Conservation (phyloP, 441 rosid species). For the Erodium texanum region DNA sequence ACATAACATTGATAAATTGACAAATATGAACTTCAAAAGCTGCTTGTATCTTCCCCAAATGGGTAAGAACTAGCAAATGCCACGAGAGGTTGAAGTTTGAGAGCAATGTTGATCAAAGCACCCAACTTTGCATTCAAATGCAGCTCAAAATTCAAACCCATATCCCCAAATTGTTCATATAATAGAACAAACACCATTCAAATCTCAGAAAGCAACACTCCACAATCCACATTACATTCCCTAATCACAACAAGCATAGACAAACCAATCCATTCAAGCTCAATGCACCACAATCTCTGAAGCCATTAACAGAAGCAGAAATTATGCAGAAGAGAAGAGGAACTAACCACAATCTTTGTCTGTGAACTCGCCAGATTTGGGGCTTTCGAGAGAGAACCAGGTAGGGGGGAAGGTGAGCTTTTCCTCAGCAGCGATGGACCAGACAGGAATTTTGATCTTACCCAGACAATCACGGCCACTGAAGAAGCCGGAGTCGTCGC, state of each 20-base stretch:
- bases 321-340: not conserved
- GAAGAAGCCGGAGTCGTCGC: constrained; percentile 36
- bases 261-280: not conserved
- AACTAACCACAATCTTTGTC: constrained; percentile 51
- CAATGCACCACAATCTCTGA: not conserved
- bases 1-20: not conserved
- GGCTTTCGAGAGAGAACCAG: constrained; percentile 52
- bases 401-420: constrained; percentile 63
- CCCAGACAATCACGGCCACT: constrained; percentile 42
- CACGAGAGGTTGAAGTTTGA: no score
- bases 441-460: constrained; percentile 44
- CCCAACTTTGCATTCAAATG: not conserved
- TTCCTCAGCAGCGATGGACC: constrained; percentile 35
- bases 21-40: not conserved
- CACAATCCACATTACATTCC: not conserved
- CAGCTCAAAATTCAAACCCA: no score
- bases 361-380: constrained; percentile 36
- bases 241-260: not conserved
- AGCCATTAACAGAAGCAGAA: not conserved
- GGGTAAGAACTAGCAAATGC: not conserved
- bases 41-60: not conserved
- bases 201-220: no score
- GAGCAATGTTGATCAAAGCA: not conserved
- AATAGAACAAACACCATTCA: no score
- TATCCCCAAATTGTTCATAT: not conserved